Conservation (phyloP, 1,284 basidiomycete genomes). For the Leccinum holopus region DNA sequence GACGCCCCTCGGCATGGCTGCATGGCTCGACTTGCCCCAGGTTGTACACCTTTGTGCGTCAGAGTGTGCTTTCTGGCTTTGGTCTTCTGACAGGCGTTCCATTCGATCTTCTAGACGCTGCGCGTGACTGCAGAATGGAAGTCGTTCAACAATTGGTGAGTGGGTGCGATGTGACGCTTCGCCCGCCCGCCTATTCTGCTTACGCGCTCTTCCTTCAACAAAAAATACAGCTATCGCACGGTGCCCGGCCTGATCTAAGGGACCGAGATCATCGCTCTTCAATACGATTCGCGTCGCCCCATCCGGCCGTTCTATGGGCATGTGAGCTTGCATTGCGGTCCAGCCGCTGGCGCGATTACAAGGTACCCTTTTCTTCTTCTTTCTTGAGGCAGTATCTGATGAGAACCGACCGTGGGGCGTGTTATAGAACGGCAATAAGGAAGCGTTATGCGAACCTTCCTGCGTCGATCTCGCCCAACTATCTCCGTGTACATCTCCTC, state of each 20-base stretch:
- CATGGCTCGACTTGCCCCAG: conserved; percentile 64
- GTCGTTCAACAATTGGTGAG: conserved; percentile 63
- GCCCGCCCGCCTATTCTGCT: conserved; percentile 10
- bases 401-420: conserved; percentile 9
- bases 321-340: conserved; percentile 65
- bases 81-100: background rate
- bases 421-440: conserved; percentile 33
- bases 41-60: conserved; percentile 63
- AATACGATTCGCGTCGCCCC: conserved; percentile 60
- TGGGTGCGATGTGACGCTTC: conserved; percentile 8
- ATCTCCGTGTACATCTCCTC: conserved; percentile 27
- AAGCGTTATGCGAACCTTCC: conserved; percentile 28
- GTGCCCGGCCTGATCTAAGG: conserved; percentile 67
- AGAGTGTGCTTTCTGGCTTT: conserved; percentile 6
- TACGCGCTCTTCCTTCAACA: background rate
- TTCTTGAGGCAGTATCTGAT: background rate
- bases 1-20: conserved; percentile 70
- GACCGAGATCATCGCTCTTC: conserved; percentile 68
- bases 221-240: conserved; percentile 29
- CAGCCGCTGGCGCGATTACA: conserved; percentile 54
- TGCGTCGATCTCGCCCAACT: conserved; percentile 22
- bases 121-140: conserved; percentile 63
- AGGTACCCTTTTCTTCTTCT: conserved; percentile 39
- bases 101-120: conserved; percentile 53
- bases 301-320: conserved; percentile 62